These are phyloP conservation scores for Sclerotinia borealis DNA, from an alignment of 2,329 filamentous ascomycete genomes.

Conservation along the genomic window DNA sequence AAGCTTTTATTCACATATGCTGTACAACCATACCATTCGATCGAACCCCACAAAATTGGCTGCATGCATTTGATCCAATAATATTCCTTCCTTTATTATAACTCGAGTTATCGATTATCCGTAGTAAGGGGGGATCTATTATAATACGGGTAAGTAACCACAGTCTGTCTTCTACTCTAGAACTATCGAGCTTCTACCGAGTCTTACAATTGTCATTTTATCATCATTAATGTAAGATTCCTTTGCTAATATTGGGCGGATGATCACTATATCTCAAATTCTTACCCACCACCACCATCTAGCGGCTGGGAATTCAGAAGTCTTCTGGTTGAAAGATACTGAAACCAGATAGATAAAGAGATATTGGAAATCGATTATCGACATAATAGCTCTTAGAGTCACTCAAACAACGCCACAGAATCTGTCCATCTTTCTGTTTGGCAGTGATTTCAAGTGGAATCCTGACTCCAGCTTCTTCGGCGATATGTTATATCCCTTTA, in stretches of 20 bases:
- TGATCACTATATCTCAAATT: not conserved
- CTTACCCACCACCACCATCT: not conserved
- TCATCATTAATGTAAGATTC: not conserved
- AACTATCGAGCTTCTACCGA: not conserved
- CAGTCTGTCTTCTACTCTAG: not conserved
- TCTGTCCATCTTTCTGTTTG: no score
- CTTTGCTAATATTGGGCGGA: not conserved
- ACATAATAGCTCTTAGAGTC: no score
- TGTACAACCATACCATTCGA: not conserved
- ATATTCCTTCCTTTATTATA: not conserved
- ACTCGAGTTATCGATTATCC: no score
- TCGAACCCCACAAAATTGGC: not conserved
- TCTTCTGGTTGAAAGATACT: no score
- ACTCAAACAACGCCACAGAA: no score
- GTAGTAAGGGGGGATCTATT: no score
- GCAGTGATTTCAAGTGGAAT: no score
- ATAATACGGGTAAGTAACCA: not conserved
- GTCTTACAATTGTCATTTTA: not conserved
- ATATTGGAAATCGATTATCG: no score
- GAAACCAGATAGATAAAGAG: no score
- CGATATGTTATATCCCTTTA: no score
- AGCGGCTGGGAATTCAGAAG: no score
- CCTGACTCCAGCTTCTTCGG: no score
- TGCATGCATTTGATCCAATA: not conserved
- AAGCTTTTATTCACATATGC: not conserved